Evolutionary conservation across 768 basidiomycete species (phyloP), one percentile per base, ranked within the genome.

Genomic region (Sarcodon aspratus): DNA sequence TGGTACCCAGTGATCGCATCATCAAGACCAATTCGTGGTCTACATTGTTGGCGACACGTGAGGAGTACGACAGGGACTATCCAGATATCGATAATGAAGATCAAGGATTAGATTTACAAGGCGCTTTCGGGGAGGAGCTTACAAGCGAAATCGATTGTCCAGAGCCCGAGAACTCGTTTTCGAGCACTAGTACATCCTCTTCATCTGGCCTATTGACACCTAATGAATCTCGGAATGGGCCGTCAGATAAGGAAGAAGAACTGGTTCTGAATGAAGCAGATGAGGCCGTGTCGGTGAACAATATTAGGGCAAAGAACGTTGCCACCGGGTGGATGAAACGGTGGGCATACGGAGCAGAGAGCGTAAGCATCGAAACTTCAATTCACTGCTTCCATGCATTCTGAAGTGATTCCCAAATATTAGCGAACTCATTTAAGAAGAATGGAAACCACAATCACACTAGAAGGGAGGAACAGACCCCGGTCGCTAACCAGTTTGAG

Each of bases 361-460:
- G 40, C 40, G 37, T 27, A 27, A 27, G 21, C 21, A 46, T 51
- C 52, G 45, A 37, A 52, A 47, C 32, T 27, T 34, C 47, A 13
- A 50, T 56, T 33, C 33, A 46, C 52, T 33, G 35, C 36, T 32
- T 17, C 48, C 52, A 47, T 45, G 42, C 33, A 15, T 48, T 53
- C 27, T 55, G 37, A 47, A 33, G n/a, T 38, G n/a, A 13, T 45
- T 48, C 35, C 21, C 21, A 5, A 48, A 18, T 46, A 71, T 66
- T 62, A 61, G 54, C 55, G 58, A 47, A 55, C 61, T 44, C 57
- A 54, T 50, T 57, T 74, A 50, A 65, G 65, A 61, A 67, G 74
- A 51, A 57, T 63, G 57, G 74, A 75, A 44, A 75, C 74, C 4
- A 74, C 73, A 33, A 57, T 73, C 50, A 75, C 70, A 15, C 63